Base-by-base conservation (phyloP, 2,329 filamentous ascomycete species). In the Xylaria polymorpha region DNA sequence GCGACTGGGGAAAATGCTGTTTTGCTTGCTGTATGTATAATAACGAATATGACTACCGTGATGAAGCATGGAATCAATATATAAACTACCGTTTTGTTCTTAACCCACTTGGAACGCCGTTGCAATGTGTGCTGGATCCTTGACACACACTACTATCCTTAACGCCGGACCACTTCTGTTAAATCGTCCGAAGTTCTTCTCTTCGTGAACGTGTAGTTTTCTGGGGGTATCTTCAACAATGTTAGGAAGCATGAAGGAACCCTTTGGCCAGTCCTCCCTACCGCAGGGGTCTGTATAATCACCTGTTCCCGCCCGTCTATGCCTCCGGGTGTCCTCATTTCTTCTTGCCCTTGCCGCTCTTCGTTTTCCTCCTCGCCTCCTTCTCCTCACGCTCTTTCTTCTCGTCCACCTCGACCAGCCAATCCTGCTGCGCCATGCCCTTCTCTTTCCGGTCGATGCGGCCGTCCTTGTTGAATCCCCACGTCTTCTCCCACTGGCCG, bases 381-480 rank as follows among this genome's bases (percentile, higher is more conserved):
- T 67, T 69, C 20, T 69, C 71, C n/a, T 69, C 66, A 14, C 80
- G 81, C 74, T 89, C 72, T 69, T 75, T 75, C 82, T 91, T 88
- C 80, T 91, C 88, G 78, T 97, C 92, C 63, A 99, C 91, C 87
- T 98, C 96, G 68, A 98, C 93, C 74, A 98, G 84, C 92, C 94
- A 97, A 77, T 97, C 91, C 72, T 89, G 86, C 81, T 97, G 77
- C 1, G 78, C 77, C 51, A 71, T 91, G 22, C 88, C 91, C 70
- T 90, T 90, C 85, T 96, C 95, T 81, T 96, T 96, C 80, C 92
- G 90, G 70, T 92, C 94, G 84, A 95, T 92, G 35, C 67, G 71
- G 41, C 74, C 76, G 61, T 72, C 74, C 68, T 73, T 75, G 71
- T 77, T 77, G 84, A 96, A 97, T 0, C 96, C 96, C 94, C 95